Conservation (phyloP, 2,329 filamentous ascomycete species). For the Penicillium sp. region DNA sequence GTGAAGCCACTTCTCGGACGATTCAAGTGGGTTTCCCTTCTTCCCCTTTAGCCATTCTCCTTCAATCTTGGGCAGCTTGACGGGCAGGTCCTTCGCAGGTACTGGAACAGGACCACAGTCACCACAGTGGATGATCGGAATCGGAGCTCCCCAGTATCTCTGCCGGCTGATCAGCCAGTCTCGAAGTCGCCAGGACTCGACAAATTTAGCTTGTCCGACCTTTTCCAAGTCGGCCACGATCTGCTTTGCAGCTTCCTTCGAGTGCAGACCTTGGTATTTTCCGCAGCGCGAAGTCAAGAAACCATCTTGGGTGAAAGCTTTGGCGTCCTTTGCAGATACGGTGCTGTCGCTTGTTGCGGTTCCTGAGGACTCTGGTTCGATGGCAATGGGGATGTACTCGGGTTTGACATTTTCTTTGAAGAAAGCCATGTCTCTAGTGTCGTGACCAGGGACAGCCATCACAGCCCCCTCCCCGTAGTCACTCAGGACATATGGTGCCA, state of each 20-base stretch:
- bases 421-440: constrained; percentile 77
- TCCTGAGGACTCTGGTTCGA: constrained; percentile 53
- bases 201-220: constrained; percentile 64
- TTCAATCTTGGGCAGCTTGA: constrained; percentile 72
- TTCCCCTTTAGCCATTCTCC: constrained; percentile 72
- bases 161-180: constrained; percentile 95
- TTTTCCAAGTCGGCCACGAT: constrained; percentile 61
- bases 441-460: constrained; percentile 91
- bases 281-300: constrained; percentile 71
- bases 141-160: constrained; percentile 88
- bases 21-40: constrained; percentile 77
- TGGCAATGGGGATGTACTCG: constrained; percentile 67
- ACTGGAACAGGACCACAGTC: constrained; percentile 81
- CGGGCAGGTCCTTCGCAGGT: constrained; percentile 75
- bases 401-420: constrained; percentile 73
- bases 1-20: constrained; percentile 74
- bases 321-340: constrained; percentile 49
- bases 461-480: constrained; percentile 87
- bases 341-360: constrained; percentile 23
- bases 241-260: constrained; percentile 65
- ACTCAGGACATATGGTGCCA: constrained; percentile 82
- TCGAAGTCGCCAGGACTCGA: constrained; percentile 78
- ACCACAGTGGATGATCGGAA: constrained; percentile 83
- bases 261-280: constrained; percentile 67
- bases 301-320: constrained; percentile 69